Evolutionary conservation across 371 early-diverging fungal species (phyloP), one percentile per base, ranked within the genome.

Genomic region (Capillidium heterosporum): DNA sequence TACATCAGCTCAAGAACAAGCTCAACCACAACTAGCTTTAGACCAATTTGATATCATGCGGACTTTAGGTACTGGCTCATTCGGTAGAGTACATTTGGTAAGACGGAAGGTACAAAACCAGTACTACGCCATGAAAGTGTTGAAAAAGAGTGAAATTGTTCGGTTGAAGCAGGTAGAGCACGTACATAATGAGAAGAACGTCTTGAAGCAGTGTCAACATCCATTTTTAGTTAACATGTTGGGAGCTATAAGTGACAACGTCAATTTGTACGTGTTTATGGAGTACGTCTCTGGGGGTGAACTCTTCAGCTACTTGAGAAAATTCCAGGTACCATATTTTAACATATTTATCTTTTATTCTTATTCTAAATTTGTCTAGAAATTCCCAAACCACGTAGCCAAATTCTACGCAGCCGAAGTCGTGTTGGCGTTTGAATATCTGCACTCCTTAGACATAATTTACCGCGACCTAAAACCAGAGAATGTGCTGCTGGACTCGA

Each of bases 261-360:
- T 69, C 52, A 84, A 91, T 66, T 65, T 93, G 59, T 92, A 86
- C 67, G 76, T 96, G 61, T 80, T 93, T 35, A 72, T 96, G 79
- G 95, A 96, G 65, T 96, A 92, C 68, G 84, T 94, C 23, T 77
- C 77, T 32, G 97, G 97, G 59, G 97, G 97, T 48, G 97, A 96
- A 73, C 72, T 96, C 56, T 95, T 96, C 62, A 84, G 76, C 10
- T 77, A 84, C 15, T 63, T 88, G 41, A 68, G 88, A 61, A 73
- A 77, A 43, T 72, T 72, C 32, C 75, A 78, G 70, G 81, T 77
- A n/a, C n/a, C n/a, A n/a, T n/a, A n/a, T n/a, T n/a, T n/a, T n/a
- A 71, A 65, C 8, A 19, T 39, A 2, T n/a, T 29, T 17, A 2
- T 58, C 48, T n/a, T 13, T 21, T 44, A 29, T 40, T 1, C 39